A percentile compares a stretch with the other conserved stretches of the same genome.
Evolutionary conservation across 2,329 filamentous ascomycete genomes (phyloP).

Genomic region (Fusarium subtropicale): DNA sequence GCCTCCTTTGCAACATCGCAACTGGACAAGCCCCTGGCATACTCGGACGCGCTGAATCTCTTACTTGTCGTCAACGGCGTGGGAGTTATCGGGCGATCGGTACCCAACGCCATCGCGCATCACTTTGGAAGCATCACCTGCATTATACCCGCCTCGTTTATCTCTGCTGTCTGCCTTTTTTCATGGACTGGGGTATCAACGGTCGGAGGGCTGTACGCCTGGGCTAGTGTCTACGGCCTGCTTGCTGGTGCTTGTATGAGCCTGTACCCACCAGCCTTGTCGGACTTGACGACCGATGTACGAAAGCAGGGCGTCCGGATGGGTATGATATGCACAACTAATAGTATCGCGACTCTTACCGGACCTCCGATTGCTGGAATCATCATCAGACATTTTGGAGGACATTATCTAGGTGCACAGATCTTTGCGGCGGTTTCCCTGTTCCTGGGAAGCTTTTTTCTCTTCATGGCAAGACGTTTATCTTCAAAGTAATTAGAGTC

Average conservation of each 20-base stretch:
- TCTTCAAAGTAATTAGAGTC: neutral
- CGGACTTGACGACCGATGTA: slow-evolving; percentile 53
- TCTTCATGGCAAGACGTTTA: neutral
- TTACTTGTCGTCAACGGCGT: slow-evolving; percentile 13
- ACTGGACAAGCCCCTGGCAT: neutral
- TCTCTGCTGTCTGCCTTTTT: slow-evolving; percentile 43
- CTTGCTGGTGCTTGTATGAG: slow-evolving; percentile 62
- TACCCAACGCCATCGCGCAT: slow-evolving; percentile 10
- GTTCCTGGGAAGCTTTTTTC: slow-evolving; percentile 26
- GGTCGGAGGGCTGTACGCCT: slow-evolving; percentile 44
- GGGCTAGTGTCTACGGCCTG: slow-evolving; percentile 61
- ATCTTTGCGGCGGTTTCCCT: slow-evolving; percentile 44
- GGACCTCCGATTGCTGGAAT: slow-evolving; percentile 47
- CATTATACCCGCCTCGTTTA: slow-evolving; percentile 55
- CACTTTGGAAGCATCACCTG: slow-evolving; percentile 64
- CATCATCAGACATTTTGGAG: slow-evolving; percentile 33
- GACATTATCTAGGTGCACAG: slow-evolving; percentile 42
- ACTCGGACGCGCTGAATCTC: slow-evolving; percentile 1
- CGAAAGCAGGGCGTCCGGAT: slow-evolving; percentile 50
- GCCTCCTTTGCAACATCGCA: slow-evolving; percentile 9
- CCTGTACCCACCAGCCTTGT: slow-evolving; percentile 63
- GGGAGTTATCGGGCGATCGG: neutral
- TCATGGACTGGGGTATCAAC: slow-evolving; percentile 48
- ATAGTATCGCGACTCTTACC: slow-evolving; percentile 48
- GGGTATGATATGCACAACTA: slow-evolving; percentile 52